Evolutionary conservation across 345 rosid species (phyloP).

Genomic region (Iberis pinnata): DNA sequence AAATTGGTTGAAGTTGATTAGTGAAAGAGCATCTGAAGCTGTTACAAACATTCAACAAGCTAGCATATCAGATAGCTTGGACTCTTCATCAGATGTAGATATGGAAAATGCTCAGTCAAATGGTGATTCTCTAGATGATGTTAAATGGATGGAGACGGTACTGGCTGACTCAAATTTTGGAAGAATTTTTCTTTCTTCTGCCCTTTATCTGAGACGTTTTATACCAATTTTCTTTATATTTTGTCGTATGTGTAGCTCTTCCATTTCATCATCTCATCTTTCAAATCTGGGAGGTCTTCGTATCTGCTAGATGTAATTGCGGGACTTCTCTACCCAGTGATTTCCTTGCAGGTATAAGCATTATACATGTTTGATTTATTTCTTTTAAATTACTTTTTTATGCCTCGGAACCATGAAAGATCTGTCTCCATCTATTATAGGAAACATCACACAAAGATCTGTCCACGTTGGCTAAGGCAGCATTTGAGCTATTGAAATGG

Average conservation of each 20-base stretch:
- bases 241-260: constrained; percentile 46
- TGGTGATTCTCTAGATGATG: constrained; percentile 64
- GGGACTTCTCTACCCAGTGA: constrained; percentile 71
- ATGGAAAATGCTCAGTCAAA: constrained; percentile 43
- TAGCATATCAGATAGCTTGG: constrained; percentile 48
- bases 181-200: background rate
- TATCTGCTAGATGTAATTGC: constrained; percentile 73
- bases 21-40: constrained; percentile 61
- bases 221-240: constrained; percentile 9
- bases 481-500: constrained; percentile 93
- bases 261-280: constrained; percentile 73
- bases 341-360: constrained; percentile 75
- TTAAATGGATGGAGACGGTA: constrained; percentile 99
- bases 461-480: constrained; percentile 89
- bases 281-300: constrained; percentile 95
- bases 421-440: constrained; percentile 36
- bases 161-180: constrained; percentile 9
- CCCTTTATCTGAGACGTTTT: constrained; percentile 6
- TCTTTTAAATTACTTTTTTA: constrained; percentile 3
- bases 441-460: constrained; percentile 96
- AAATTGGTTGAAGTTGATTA: constrained; percentile 56
- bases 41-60: constrained; percentile 71
- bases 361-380: constrained; percentile 2
- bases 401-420: constrained; percentile 20
- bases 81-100: constrained; percentile 34